Base-by-base conservation (phyloP, 345 rosid species). In the Cardamine occulta region DNA sequence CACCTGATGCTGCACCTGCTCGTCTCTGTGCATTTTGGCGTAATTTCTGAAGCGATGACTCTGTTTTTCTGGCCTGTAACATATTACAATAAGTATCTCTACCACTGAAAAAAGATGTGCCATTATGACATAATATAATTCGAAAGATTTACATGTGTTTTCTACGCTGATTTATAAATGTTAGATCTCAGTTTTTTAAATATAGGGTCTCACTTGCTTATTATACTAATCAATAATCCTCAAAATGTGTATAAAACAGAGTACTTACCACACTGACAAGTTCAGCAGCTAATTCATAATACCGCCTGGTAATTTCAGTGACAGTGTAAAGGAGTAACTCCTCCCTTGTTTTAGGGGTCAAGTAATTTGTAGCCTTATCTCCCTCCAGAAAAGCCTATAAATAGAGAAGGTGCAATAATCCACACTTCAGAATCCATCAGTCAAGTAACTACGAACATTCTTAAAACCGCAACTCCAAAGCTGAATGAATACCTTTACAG, bases 1-100 rank as follows among this genome's bases (percentile, higher is more conserved):
- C 83, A 76, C 94, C 97, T 59, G 96, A 85, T 85, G 91, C 90
- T 21, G 96, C 93, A 72, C 98, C 97, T 63, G 87, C 88, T 64
- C 98, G 89, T 75, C 86, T 85, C 80, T 93, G 99, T 44, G 94
- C 98, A 53, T 91, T 96, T 80, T 89, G 93, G 8, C 96, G 83
- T 74, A 90, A 85, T 85, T 89, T 93, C 84, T 89, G 96, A 32
- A 96, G 94, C 15, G 96, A 93, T 64, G 91, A 84, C 66, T 93
- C 93, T 18, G 91, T 93, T 84, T 83, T 93, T 72, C 90, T 86
- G 18, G 94, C 98, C 99, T 96, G 83, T 59, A 19, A 70, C 39
- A 75, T 35, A 18, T 47, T 17, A 47, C 66, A 47, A 32, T 70
- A 44, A 54, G 45, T 18, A 63, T 54, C 70, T 68, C 32, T 49